phyloP scores from a whole-genome alignment of 257 asterid genomes.

The Coffea eugenioides region DNA sequence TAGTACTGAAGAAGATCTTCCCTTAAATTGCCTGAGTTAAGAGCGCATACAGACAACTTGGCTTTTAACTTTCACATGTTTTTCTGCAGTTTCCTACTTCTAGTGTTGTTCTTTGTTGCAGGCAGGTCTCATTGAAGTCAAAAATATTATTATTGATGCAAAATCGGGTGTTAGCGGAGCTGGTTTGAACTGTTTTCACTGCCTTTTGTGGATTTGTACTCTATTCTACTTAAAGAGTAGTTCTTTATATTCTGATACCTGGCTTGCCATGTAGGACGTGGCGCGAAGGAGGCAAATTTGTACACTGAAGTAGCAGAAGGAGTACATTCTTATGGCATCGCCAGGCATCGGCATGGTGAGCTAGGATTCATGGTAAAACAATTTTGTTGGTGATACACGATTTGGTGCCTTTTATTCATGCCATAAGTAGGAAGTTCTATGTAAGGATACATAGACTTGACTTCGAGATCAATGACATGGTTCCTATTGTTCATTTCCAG shows the following conservation, averaged over 20 bases:
- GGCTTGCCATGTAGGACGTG: constrained; percentile 59
- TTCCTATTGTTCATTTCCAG: constrained; percentile 37
- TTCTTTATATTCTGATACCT: constrained; percentile 20
- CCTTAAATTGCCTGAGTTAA: background rate
- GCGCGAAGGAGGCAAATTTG: constrained; percentile 91
- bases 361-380: background rate
- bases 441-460: background rate
- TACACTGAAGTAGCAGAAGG: constrained; percentile 99
- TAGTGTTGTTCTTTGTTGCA: constrained; percentile 33
- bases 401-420: background rate
- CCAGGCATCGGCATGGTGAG: constrained; percentile 94
- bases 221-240: constrained; percentile 2
- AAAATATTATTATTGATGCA: constrained; percentile 81
- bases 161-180: constrained; percentile 99
- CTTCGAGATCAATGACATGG: constrained; percentile 1
- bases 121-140: constrained; percentile 77
- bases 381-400: background rate
- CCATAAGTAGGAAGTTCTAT: background rate
- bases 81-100: background rate
- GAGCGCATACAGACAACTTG: background rate
- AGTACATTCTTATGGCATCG: constrained; percentile 79
- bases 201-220: constrained; percentile 5
- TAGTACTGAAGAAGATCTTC: background rate
- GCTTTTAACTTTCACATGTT: background rate
- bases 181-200: constrained; percentile 44